Base-by-base conservation (phyloP, 208 protist genomes). In the Leishmania aethiopica region DNA sequence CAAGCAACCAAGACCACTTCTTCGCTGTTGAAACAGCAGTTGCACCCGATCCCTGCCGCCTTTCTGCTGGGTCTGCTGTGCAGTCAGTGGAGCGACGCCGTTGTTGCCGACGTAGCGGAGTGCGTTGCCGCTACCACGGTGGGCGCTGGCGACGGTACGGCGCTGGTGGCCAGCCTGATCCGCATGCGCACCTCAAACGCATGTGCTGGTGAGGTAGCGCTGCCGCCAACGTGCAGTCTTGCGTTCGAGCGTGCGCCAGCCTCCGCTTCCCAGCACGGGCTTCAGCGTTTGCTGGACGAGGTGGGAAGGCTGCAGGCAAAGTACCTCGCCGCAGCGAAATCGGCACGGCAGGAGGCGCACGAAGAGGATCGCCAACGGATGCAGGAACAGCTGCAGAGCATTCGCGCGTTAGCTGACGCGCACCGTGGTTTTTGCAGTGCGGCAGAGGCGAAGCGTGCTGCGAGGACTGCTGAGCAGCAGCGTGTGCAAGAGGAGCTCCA, bases 401-500 rank as follows among this genome's bases (percentile, higher is more conserved):
- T 66, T 25, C 55, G n/a, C 40, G 64, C 73, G 8, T 64, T 83
- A 5, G 35, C 73, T 22, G 84, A 60, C 2, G 79, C 55, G 2
- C 78, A 89, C 32, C 71, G 77, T 40, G 17, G 8, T 25, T 84
- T 85, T 15, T 25, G 64, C 37, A 66, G 40, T 6, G 74, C 66
- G 15, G 60, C n/a, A 59, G 70, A 64, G 28, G 47, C 32, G 10
- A 84, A 75, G 53, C 22, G 35, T 10, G 75, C 51, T n/a, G 47
- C 37, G 10, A 84, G 79, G 55, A 60, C 55, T 2, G 72, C 84
- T n/a, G 57, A 85, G 80, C 62, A 88, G 0, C 74, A 72, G 55
- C 45, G 42, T 17, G 66, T 92, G 42, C 77, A 81, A 19, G 87
- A 86, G 53, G 86, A 88, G 69, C 69, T 80, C 5, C 13, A 32